phyloP scores from a whole-genome alignment of 2,329 filamentous ascomycete genomes.

The Clarireedia homoeocarpa region DNA sequence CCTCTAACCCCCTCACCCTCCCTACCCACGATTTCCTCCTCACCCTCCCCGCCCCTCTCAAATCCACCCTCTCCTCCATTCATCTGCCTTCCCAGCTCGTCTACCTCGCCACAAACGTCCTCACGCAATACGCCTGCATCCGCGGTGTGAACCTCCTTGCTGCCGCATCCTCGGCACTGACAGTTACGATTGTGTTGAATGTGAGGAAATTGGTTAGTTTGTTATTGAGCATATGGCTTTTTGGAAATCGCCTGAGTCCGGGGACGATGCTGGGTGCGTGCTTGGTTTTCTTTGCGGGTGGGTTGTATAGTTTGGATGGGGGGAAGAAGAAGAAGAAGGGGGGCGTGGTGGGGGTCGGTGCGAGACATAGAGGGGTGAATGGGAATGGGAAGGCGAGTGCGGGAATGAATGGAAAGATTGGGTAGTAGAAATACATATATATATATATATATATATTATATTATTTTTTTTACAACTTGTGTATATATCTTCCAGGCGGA shows the following conservation, averaged over 20 bases:
- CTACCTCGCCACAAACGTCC: slow-evolving; percentile 66
- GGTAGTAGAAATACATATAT: neutral
- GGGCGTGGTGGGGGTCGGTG: neutral
- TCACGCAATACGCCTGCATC: slow-evolving; percentile 93
- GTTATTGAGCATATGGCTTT: slow-evolving; percentile 85
- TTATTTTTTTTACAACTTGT: neutral
- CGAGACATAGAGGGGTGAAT: neutral
- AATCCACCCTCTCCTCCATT: slow-evolving; percentile 30
- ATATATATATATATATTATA: neutral
- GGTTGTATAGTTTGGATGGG: slow-evolving; percentile 73
- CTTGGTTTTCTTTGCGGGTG: slow-evolving; percentile 87
- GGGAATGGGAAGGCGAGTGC: neutral
- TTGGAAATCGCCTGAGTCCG: slow-evolving; percentile 72
- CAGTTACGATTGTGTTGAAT: slow-evolving; percentile 93
- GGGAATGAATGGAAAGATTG: slow-evolving; percentile 3
- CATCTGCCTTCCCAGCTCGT: slow-evolving; percentile 60
- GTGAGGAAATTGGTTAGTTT: slow-evolving; percentile 90
- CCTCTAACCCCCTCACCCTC: slow-evolving; percentile 54
- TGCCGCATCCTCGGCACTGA: slow-evolving; percentile 80
- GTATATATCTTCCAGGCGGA: slow-evolving; percentile 18
- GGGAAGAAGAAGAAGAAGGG: slow-evolving; percentile 1
- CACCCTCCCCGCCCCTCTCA: slow-evolving; percentile 33
- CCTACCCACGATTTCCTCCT: slow-evolving; percentile 19
- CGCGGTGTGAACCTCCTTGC: slow-evolving; percentile 92
- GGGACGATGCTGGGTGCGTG: slow-evolving; percentile 75